A percentile compares a stretch with the other conserved stretches of the same genome.
Evolutionary conservation across 352 stramenopile species (phyloP).

Genomic region (Detonula confervacea): DNA sequence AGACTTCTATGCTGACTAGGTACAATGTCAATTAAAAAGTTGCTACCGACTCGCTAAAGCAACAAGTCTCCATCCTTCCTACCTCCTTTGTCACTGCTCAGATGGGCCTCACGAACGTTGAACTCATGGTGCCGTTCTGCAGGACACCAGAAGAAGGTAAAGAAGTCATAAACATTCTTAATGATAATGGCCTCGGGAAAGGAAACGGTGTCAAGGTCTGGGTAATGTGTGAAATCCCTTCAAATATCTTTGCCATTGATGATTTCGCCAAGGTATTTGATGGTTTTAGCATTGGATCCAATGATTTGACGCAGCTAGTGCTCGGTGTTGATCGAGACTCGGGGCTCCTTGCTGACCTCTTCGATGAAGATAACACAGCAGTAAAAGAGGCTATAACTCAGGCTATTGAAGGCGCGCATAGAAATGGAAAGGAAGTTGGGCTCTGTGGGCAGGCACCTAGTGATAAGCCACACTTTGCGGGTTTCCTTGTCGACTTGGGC

Average conservation of each 20-base stretch:
- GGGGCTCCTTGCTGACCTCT: constrained; percentile 42
- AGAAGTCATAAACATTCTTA: constrained; percentile 48
- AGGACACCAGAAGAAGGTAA: constrained; percentile 49
- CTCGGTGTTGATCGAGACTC: constrained; percentile 55
- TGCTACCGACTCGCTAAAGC: too few species aligned
- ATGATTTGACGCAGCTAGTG: constrained; percentile 54
- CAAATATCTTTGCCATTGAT: constrained; percentile 55
- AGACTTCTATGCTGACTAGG: background rate
- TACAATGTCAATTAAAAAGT: too few species aligned
- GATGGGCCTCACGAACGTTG: constrained; percentile 57
- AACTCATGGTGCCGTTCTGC: constrained; percentile 63
- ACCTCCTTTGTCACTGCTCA: background rate
- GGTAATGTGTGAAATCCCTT: constrained; percentile 61
- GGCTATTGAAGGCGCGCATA: constrained; percentile 43
- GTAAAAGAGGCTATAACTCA: constrained; percentile 37
- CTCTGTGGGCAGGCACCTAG: constrained; percentile 53
- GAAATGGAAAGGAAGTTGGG: constrained; percentile 45
- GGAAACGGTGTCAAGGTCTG: constrained; percentile 54
- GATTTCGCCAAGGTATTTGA: constrained; percentile 60
- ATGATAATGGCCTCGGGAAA: constrained; percentile 46
- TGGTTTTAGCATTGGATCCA: constrained; percentile 59
- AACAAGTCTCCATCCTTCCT: background rate
- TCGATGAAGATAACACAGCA: constrained; percentile 53
- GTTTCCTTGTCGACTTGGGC: constrained; percentile 46
- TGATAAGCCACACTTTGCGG: constrained; percentile 51